These are phyloP conservation scores for Amphicarpaea edgeworthii DNA, from an alignment of 306 rosid species.

Conservation along the genomic window DNA sequence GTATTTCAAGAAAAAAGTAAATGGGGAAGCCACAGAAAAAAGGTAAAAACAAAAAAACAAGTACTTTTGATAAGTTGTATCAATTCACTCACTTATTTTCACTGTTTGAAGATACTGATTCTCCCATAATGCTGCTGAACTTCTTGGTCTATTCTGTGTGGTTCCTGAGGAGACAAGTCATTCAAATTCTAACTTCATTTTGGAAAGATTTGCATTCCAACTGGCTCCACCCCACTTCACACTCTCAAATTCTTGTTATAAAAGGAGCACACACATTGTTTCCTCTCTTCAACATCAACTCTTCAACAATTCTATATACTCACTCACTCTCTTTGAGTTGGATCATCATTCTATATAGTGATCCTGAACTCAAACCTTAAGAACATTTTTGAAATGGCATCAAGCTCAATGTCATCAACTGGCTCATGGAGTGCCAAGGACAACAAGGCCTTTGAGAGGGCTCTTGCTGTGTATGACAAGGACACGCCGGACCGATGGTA, in stretches of 20 bases:
- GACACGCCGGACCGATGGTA: slow-evolving; percentile 93
- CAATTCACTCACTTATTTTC: slow-evolving; percentile 36
- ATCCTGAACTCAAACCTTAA: not conserved
- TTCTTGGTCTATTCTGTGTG: slow-evolving; percentile 64
- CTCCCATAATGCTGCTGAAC: slow-evolving; percentile 52
- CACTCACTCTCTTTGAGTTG: slow-evolving; percentile 12
- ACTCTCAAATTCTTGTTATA: slow-evolving; percentile 55
- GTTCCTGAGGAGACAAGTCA: slow-evolving; percentile 69
- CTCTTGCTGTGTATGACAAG: slow-evolving; percentile 80
- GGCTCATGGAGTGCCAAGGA: slow-evolving; percentile 84
- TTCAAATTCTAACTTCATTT: slow-evolving; percentile 54
- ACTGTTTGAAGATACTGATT: slow-evolving; percentile 58
- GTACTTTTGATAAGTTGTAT: not conserved
- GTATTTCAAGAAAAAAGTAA: slow-evolving; percentile 23
- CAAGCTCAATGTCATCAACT: slow-evolving; percentile 74
- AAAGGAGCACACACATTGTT: slow-evolving; percentile 54
- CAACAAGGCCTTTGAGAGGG: slow-evolving; percentile 90
- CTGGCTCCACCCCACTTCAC: slow-evolving; percentile 55
- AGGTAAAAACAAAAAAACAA: not conserved
- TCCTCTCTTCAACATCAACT: slow-evolving; percentile 44
- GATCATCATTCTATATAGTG: not conserved
- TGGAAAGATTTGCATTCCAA: slow-evolving; percentile 58
- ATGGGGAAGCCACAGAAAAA: not conserved
- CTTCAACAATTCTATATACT: slow-evolving; percentile 28
- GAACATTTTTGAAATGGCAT: slow-evolving; percentile 63